Conservation (phyloP, 164 flowering plant genomes). For the Nymphaea thermarum region DNA sequence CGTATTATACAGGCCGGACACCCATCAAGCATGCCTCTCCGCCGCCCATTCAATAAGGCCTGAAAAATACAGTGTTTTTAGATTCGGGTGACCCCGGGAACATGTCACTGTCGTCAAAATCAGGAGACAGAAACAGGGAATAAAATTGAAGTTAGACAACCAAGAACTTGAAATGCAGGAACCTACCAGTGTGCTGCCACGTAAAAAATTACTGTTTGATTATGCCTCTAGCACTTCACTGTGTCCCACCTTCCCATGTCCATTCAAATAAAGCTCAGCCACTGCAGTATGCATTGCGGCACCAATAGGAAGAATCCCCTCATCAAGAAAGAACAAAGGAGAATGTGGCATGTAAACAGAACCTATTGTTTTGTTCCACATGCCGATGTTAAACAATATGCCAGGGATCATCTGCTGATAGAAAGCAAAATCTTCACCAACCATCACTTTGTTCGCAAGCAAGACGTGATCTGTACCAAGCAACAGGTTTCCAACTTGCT, state of each 20-base stretch:
- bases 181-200: no score
- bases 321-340: slow-evolving; percentile 73
- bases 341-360: slow-evolving; percentile 63
- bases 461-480: slow-evolving; percentile 49
- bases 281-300: slow-evolving; percentile 63
- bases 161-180: no score
- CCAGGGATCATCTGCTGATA: slow-evolving; percentile 70
- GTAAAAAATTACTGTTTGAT: neutral
- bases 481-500: slow-evolving; percentile 35
- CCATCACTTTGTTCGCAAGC: slow-evolving; percentile 43
- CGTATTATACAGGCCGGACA: no score
- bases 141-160: no score
- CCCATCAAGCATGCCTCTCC: no score
- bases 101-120: no score
- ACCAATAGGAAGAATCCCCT: slow-evolving; percentile 76
- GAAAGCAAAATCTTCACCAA: slow-evolving; percentile 86
- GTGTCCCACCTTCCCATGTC: slow-evolving; percentile 17
- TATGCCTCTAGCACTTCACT: neutral
- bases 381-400: slow-evolving; percentile 51
- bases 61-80: no score
- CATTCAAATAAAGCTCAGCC: slow-evolving; percentile 51
- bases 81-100: no score
- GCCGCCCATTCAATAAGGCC: no score
- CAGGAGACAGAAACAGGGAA: no score
- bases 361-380: slow-evolving; percentile 54